Evolutionary conservation across 1,284 basidiomycete genomes (phyloP).

Genomic region (Agaricales sp.): DNA sequence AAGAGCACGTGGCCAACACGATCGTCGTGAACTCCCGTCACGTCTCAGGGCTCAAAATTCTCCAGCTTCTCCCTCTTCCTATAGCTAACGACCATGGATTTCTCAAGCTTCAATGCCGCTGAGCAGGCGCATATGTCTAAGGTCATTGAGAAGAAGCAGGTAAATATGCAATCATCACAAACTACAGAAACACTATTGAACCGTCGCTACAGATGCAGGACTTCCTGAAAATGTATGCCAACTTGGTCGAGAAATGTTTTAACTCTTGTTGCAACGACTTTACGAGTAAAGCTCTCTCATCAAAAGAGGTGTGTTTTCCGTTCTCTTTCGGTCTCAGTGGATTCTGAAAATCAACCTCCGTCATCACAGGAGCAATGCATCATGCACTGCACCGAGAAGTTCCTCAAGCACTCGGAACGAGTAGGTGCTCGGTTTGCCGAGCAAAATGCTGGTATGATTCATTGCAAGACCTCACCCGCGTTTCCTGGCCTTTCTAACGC

Average conservation of each 20-base stretch:
- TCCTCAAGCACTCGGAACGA: constrained; percentile 93
- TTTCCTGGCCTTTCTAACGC: neutral
- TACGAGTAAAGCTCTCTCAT: constrained; percentile 86
- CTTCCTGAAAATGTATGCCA: constrained; percentile 94
- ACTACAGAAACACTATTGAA: neutral
- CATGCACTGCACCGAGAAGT: constrained; percentile 82
- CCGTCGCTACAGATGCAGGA: constrained; percentile 93
- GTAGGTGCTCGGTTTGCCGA: constrained; percentile 90
- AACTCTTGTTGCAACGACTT: constrained; percentile 94
- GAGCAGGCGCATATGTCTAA: constrained; percentile 89
- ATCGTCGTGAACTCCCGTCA: too few species aligned
- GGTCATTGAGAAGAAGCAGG: constrained; percentile 92
- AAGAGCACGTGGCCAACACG: too few species aligned
- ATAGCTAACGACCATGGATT: constrained; percentile 53
- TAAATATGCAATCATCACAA: constrained; percentile 19
- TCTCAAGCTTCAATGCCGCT: constrained; percentile 73
- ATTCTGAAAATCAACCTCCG: neutral
- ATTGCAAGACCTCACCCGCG: too few species aligned
- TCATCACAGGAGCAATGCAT: constrained; percentile 54
- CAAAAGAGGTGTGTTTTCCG: constrained; percentile 73
- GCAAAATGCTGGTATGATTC: constrained; percentile 69
- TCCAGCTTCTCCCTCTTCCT: neutral
- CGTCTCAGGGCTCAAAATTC: too few species aligned
- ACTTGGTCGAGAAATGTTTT: constrained; percentile 94
- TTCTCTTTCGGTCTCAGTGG: constrained; percentile 3